These are phyloP conservation scores for Coemansia sp. DNA, from an alignment of 192 early-diverging fungal species.

Conservation along the genomic window DNA sequence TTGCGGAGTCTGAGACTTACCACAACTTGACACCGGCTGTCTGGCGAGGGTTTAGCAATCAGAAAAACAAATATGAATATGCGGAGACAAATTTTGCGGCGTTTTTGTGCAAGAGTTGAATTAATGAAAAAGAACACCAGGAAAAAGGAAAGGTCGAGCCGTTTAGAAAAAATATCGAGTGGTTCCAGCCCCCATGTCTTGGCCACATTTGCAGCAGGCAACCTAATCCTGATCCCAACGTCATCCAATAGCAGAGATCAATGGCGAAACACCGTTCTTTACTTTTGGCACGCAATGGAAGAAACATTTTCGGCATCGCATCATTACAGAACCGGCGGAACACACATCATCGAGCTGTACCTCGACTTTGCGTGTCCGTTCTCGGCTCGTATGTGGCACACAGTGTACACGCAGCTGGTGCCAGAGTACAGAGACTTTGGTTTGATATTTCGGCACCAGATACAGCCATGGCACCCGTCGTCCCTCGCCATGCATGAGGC, in stretches of 20 bases:
- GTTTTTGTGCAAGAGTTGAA: conserved; percentile 6
- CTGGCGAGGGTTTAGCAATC: neutral
- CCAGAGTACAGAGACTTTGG: conserved; percentile 53
- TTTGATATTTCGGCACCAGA: conserved; percentile 76
- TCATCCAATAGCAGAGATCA: neutral
- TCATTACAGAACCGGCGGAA: too few species aligned
- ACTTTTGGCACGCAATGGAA: too few species aligned
- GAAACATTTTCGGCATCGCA: too few species aligned
- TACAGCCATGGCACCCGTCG: conserved; percentile 83
- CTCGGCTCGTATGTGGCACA: conserved; percentile 63
- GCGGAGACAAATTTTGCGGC: neutral
- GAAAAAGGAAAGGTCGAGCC: neutral
- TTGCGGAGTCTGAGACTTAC: neutral
- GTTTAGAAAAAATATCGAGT: neutral
- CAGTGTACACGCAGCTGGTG: conserved; percentile 55
- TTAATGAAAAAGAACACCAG: conserved; percentile 4
- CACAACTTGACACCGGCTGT: neutral
- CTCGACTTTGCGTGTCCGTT: conserved; percentile 62
- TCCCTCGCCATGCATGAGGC: conserved; percentile 77
- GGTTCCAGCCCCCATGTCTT: conserved; percentile 2
- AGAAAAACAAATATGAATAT: neutral
- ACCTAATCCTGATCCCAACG: neutral
- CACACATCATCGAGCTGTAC: conserved; percentile 25
- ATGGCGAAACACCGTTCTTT: too few species aligned
- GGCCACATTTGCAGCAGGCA: neutral